Conservation (phyloP, 2,329 filamentous ascomycete genomes). For the Diaporthe amygdali region DNA sequence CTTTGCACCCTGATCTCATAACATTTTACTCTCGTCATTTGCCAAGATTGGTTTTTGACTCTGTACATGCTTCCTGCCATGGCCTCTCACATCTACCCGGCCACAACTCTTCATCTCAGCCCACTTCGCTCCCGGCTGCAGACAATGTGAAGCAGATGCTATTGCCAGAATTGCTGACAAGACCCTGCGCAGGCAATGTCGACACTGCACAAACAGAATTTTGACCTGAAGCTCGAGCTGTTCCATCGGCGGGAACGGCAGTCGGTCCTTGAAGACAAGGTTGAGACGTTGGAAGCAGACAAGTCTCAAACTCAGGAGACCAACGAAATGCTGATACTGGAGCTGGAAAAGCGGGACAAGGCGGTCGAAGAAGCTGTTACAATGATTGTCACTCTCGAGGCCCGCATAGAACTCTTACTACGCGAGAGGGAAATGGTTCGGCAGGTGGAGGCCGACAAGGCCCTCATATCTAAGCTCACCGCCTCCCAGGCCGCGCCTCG, state of each 20-base stretch:
- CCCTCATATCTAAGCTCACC: conserved; percentile 34
- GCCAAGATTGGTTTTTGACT: too few species aligned
- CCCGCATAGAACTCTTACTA: conserved; percentile 58
- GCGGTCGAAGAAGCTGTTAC: conserved; percentile 73
- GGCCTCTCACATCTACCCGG: not conserved
- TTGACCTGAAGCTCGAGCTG: conserved; percentile 76
- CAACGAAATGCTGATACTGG: conserved; percentile 60
- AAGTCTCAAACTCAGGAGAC: conserved; percentile 59
- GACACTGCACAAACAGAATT: conserved; percentile 76
- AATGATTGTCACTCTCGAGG: conserved; percentile 71
- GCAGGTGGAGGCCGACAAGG: conserved; percentile 50
- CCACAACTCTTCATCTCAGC: not conserved
- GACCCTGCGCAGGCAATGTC: conserved; percentile 59
- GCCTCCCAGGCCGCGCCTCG: conserved; percentile 36
- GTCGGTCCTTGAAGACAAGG: conserved; percentile 59
- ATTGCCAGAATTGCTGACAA: not conserved
- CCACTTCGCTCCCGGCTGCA: too few species aligned
- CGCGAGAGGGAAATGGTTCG: conserved; percentile 60
- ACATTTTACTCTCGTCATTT: not conserved
- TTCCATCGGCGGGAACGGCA: conserved; percentile 72
- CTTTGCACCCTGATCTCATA: not conserved
- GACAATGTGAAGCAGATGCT: too few species aligned
- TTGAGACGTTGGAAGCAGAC: conserved; percentile 61
- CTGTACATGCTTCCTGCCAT: not conserved
- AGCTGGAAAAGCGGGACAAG: conserved; percentile 70